Evolutionary conservation across 2,329 filamentous ascomycete species (phyloP).

Genomic region (Spiromastix sp.): DNA sequence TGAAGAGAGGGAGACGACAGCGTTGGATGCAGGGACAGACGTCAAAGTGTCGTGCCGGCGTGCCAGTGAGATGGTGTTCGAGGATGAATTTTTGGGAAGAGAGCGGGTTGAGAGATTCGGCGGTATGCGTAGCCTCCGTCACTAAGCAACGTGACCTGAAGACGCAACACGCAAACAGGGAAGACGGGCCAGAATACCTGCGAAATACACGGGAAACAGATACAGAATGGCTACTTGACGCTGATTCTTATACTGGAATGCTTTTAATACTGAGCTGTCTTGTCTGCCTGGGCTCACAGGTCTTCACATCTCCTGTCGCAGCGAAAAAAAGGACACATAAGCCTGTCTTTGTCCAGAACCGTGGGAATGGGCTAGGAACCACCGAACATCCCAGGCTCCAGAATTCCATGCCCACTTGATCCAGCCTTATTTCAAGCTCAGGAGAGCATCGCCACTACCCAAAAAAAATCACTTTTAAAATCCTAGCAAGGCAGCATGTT

Average conservation of each 20-base stretch:
- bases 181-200: neutral
- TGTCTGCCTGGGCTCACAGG: conserved; percentile 5
- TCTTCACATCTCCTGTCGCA: neutral
- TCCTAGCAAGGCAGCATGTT: too few species aligned
- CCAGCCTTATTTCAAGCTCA: too few species aligned
- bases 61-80: too few species aligned
- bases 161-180: neutral
- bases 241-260: neutral
- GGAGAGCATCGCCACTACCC: too few species aligned
- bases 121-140: conserved; percentile 29
- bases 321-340: conserved; percentile 5
- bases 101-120: conserved; percentile 25
- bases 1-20: neutral
- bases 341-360: neutral
- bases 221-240: neutral
- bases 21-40: conserved; percentile 4
- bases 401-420: too few species aligned
- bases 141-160: conserved; percentile 16
- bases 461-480: too few species aligned
- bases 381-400: conserved; percentile 3
- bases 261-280: conserved; percentile 1
- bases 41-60: too few species aligned
- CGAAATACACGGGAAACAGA: neutral
- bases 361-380: neutral
- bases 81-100: conserved; percentile 27